Percentiles rank a stretch among this genome's conserved stretches.
Evolutionary conservation across 176 grass and related monocot species (phyloP).

Genomic region (Avena sativa): DNA sequence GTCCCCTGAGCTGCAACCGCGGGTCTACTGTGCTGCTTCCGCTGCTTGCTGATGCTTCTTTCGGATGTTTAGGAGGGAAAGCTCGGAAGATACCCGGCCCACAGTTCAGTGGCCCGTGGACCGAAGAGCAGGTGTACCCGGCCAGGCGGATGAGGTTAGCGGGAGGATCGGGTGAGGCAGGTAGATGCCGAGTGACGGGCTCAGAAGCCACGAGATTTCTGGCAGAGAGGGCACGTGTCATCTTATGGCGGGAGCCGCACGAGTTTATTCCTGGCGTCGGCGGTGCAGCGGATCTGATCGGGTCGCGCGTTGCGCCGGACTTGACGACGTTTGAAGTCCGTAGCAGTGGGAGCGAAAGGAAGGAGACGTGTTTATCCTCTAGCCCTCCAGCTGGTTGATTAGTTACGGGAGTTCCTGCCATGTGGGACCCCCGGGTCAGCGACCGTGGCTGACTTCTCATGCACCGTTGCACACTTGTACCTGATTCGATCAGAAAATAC

Average conservation of each 20-base stretch:
- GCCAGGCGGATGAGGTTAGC: neutral
- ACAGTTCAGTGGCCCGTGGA: neutral
- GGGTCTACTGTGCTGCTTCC: neutral
- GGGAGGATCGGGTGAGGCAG: constrained; percentile 28
- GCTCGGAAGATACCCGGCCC: neutral
- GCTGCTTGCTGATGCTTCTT: neutral
- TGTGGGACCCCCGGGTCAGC: neutral
- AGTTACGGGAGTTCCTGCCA: neutral
- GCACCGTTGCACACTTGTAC: neutral
- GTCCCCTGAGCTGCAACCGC: constrained; percentile 4
- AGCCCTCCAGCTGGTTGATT: neutral
- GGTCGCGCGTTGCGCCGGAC: neutral
- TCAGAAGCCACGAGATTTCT: neutral
- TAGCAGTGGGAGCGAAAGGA: neutral
- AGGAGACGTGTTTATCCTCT: neutral
- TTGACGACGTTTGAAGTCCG: constrained; percentile 41
- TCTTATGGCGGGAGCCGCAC: accelerated
- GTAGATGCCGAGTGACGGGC: neutral
- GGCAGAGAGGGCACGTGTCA: neutral
- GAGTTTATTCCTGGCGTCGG: too few species aligned
- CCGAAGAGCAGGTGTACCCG: neutral
- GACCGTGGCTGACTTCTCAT: neutral
- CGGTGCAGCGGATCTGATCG: neutral
- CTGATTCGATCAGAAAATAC: too few species aligned
- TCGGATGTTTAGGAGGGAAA: constrained; percentile 14